Evolutionary conservation across 441 rosid species (phyloP).

Genomic region (Erysimum cheiri): DNA sequence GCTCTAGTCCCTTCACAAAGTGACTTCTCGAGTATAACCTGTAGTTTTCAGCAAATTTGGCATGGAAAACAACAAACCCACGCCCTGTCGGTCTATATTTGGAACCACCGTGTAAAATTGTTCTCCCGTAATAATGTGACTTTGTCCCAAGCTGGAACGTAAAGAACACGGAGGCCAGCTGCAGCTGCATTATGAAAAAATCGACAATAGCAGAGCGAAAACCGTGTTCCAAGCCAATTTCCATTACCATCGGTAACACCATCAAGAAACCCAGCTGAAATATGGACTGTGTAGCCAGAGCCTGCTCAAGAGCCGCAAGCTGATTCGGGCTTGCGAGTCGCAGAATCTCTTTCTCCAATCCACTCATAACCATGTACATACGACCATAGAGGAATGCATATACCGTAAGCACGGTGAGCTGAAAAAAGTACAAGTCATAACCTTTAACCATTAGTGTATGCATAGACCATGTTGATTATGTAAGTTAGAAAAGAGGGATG

Average conservation of each 20-base stretch:
- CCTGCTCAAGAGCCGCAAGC: slow-evolving; percentile 84
- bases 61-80: slow-evolving; percentile 92
- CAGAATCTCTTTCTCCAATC: slow-evolving; percentile 72
- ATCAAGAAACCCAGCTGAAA: slow-evolving; percentile 86
- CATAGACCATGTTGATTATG: not conserved
- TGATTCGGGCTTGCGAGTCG: slow-evolving; percentile 57
- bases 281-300: slow-evolving; percentile 80
- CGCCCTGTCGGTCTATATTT: slow-evolving; percentile 88
- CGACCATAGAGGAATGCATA: slow-evolving; percentile 96
- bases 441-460: not conserved
- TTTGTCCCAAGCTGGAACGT: slow-evolving; percentile 99
- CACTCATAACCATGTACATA: slow-evolving; percentile 93
- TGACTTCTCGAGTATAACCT: slow-evolving; percentile 94
- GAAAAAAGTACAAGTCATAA: slow-evolving; percentile 44
- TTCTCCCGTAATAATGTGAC: slow-evolving; percentile 90
- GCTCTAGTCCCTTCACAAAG: slow-evolving; percentile 93
- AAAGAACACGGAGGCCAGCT: slow-evolving; percentile 92
- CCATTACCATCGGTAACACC: slow-evolving; percentile 97
- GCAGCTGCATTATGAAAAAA: slow-evolving; percentile 93
- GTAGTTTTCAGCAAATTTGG: slow-evolving; percentile 88
- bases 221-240: slow-evolving; percentile 92
- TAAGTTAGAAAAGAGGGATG: not conserved
- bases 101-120: slow-evolving; percentile 92
- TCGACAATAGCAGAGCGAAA: slow-evolving; percentile 88
- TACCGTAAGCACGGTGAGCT: slow-evolving; percentile 87